Base-by-base conservation (phyloP, 768 basidiomycete species). In the Leccinum subtestaceum region DNA sequence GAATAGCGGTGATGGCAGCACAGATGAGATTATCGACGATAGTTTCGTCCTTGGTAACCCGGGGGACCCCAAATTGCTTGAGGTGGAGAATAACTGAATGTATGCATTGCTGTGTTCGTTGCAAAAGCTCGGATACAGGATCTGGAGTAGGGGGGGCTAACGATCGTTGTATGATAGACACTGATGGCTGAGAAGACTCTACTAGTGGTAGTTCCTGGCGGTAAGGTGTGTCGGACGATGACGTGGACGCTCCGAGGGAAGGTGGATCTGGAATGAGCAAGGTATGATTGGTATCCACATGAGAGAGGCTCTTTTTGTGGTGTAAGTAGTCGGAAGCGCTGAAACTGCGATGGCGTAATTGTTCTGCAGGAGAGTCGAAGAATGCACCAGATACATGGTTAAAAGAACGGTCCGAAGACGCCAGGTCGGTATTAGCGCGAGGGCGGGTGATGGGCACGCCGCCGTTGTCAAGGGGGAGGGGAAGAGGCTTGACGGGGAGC, bases 21-120 rank as follows among this genome's bases (percentile, higher is more conserved):
- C 80, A 72, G 49, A 91, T 85, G 25, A 87, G 77, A 25, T 78
- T 75, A 60, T 91, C 85, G 67, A 91, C 80, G 56, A 78, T 76
- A 43, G 75, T 72, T 64, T 84, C 83, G 55, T 88, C 83, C 54
- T 82, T 82, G 3, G 76, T 69, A 51, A 74, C 73, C 31, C 82
- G 80, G 7, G 78, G 73, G 12, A 79, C 60, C 48, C 78, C 78
- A 63, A 79, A 74, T 9, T 78, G 65, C 63, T 81, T 81, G 19
- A 91, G 76, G 63, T 81, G 84, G 12, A 84, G 78, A 10, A 87
- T 76, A 11, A 91, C 81, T 40, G 82, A 77, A 52, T 81, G 78
- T 57, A 91, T 88, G 46, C 85, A 78, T 34, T 77, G 73, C 60
- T 81, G 78, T 29, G 85, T 76, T 47, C 79, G 73, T 58, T 83